These are phyloP conservation scores for Blastobotrys terrestris DNA, from an alignment of 805 yeast genomes.

Conservation along the genomic window DNA sequence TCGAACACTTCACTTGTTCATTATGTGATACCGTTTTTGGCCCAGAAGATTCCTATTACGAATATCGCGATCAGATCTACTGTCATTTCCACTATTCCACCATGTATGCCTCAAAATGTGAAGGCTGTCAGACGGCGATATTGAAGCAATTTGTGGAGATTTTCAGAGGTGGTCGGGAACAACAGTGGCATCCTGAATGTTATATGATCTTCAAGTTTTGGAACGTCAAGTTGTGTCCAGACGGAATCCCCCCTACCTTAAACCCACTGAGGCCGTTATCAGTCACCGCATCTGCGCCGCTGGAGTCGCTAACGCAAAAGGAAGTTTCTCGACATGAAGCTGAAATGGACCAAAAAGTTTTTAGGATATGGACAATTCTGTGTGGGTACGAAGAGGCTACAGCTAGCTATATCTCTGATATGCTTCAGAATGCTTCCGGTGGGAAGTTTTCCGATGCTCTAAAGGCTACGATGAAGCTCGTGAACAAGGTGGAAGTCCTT, in stretches of 20 bases:
- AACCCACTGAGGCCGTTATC: conserved; percentile 16
- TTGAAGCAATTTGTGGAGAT: conserved; percentile 92
- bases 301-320: conserved; percentile 11
- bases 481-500: conserved; percentile 65
- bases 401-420: conserved; percentile 83
- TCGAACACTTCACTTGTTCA: conserved; percentile 91
- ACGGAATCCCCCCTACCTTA: conserved; percentile 10
- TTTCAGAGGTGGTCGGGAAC: conserved; percentile 81
- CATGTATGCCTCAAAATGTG: conserved; percentile 79
- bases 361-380: conserved; percentile 76
- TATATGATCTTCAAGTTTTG: conserved; percentile 96
- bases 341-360: conserved; percentile 52
- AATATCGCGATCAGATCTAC: conserved; percentile 72
- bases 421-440: conserved; percentile 78
- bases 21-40: conserved; percentile 83
- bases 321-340: conserved; percentile 41
- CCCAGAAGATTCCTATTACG: conserved; percentile 85
- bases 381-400: conserved; percentile 87
- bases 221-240: conserved; percentile 68
- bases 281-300: conserved; percentile 9
- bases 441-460: conserved; percentile 66
- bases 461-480: conserved; percentile 61
- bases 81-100: conserved; percentile 93
- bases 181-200: conserved; percentile 99
- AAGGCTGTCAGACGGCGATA: conserved; percentile 88